phyloP scores from a whole-genome alignment of 768 basidiomycete species.

The Lactarius tabidus region DNA sequence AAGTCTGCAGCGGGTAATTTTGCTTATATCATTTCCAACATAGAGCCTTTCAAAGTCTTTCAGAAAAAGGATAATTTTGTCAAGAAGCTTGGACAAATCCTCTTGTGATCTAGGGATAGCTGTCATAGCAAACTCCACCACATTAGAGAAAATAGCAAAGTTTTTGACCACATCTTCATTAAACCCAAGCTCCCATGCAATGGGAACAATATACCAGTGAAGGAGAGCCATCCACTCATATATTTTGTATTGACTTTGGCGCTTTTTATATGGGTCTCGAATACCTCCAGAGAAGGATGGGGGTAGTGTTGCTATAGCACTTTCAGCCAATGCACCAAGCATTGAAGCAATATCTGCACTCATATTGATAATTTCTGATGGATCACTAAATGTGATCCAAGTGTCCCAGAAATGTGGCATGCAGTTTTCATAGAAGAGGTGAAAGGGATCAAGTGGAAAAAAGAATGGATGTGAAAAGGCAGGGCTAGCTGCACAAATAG shows the following conservation, averaged over 20 bases:
- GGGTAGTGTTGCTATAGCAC: not conserved
- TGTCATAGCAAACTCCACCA: too few relatives aligned
- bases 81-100: not conserved
- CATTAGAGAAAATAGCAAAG: not conserved
- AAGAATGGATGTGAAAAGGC: too few relatives aligned
- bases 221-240: not conserved
- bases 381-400: constrained; percentile 26
- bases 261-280: not conserved
- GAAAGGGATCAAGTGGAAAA: constrained; percentile 33
- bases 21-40: not conserved
- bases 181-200: constrained; percentile 8
- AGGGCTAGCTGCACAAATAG: too few relatives aligned
- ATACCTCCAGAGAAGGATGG: not conserved
- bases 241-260: not conserved
- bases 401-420: constrained; percentile 33
- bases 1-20: not conserved
- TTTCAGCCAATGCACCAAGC: too few relatives aligned
- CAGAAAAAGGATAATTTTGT: not conserved
- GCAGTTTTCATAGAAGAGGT: constrained; percentile 14
- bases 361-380: too few relatives aligned
- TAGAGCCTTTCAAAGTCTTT: constrained; percentile 2
- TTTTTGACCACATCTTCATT: constrained; percentile 19
- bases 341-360: too few relatives aligned
- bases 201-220: not conserved
- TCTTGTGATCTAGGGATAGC: not conserved